These are phyloP conservation scores for Pseudocercospora fijiensis DNA, from an alignment of 2,329 filamentous ascomycete species.

Conservation along the genomic window DNA sequence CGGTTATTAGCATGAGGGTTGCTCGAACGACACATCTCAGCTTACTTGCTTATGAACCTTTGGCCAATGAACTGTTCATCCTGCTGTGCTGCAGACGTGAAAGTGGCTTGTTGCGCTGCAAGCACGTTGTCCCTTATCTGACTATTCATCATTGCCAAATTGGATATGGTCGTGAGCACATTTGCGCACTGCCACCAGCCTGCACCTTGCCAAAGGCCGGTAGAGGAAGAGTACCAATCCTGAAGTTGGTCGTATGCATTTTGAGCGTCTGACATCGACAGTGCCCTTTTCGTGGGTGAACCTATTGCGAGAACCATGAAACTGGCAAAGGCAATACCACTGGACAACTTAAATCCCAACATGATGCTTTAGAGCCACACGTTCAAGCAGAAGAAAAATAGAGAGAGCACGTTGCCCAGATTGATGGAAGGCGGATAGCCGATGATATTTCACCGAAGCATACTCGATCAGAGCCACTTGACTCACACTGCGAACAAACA, in stretches of 20 bases:
- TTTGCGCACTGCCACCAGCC: slow-evolving; percentile 13
- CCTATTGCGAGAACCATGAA: slow-evolving; percentile 8
- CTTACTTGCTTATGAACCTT: slow-evolving; percentile 8
- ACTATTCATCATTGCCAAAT: slow-evolving; percentile 2
- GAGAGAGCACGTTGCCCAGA: neutral
- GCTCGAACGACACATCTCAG: neutral
- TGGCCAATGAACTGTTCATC: neutral
- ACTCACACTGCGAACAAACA: neutral
- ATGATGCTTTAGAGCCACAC: neutral
- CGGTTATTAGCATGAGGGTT: slow-evolving; percentile 13
- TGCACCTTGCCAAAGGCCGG: slow-evolving; percentile 5
- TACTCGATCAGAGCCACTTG: neutral
- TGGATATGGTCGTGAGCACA: neutral
- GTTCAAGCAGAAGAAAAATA: neutral
- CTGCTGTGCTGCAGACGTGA: neutral
- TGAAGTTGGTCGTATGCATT: slow-evolving; percentile 8
- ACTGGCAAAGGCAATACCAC: slow-evolving; percentile 6
- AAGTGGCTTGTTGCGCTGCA: neutral
- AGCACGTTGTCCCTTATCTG: neutral
- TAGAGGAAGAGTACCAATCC: slow-evolving; percentile 6
- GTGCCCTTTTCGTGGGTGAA: slow-evolving; percentile 13
- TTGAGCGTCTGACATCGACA: slow-evolving; percentile 2
- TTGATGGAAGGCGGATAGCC: neutral
- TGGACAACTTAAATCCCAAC: neutral
- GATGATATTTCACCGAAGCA: neutral